phyloP scores from a whole-genome alignment of 2,329 filamentous ascomycete genomes.

The Trichoderma endophyticum region DNA sequence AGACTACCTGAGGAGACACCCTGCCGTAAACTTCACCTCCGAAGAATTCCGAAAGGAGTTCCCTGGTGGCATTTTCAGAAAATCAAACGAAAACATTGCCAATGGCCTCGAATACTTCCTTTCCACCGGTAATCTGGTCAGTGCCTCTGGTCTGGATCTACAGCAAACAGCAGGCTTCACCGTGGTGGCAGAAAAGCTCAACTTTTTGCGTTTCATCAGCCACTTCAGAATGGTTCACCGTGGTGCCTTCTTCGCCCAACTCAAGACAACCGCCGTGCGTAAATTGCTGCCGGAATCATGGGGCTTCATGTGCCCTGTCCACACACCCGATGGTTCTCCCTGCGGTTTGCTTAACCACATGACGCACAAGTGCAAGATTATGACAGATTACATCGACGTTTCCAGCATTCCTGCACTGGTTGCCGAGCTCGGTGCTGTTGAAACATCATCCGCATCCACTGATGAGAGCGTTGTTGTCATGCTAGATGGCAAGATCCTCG shows the following conservation, averaged over 20 bases:
- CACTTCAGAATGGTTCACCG: constrained; percentile 99
- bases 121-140: constrained; percentile 90
- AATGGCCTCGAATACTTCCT: constrained; percentile 90
- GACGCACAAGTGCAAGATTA: constrained; percentile 88
- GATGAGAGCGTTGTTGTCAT: constrained; percentile 85
- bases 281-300: constrained; percentile 95
- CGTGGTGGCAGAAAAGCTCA: constrained; percentile 97
- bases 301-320: constrained; percentile 96
- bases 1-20: constrained; percentile 54
- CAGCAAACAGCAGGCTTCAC: constrained; percentile 95
- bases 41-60: constrained; percentile 79
- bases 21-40: constrained; percentile 71
- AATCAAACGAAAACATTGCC: constrained; percentile 85
- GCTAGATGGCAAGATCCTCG: constrained; percentile 84
- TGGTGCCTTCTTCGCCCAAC: constrained; percentile 96
- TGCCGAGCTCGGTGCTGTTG: constrained; percentile 73
- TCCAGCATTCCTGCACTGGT: constrained; percentile 72
- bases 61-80: constrained; percentile 69
- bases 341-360: constrained; percentile 95
- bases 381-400: constrained; percentile 71
- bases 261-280: constrained; percentile 95
- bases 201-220: constrained; percentile 96
- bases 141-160: constrained; percentile 85
- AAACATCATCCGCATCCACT: constrained; percentile 71
- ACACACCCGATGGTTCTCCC: constrained; percentile 93